Evolutionary conservation across 2,329 filamentous ascomycete species (phyloP), one percentile per base, ranked within the genome.

Genomic region (Huntiella savannae): DNA sequence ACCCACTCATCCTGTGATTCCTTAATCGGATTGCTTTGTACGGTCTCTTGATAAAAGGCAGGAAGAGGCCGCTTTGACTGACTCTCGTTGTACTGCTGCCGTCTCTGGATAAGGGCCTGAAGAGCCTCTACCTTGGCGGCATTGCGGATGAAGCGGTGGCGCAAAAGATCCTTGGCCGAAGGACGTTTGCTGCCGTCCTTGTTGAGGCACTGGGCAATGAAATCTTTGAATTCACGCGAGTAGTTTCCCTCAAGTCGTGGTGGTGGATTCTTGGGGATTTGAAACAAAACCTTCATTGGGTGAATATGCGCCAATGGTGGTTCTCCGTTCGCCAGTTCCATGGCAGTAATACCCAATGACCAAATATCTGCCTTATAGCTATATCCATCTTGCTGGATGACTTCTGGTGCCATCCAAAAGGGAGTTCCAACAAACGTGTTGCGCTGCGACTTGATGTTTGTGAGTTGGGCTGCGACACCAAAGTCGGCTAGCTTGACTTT

Each of bases 391-490:
- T 93, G 85, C 59, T 92, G 80, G 54, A 94, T 94, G 33, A 94
- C 86, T 58, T 94, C 86, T 1, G 86, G 86, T 1, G 86, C 86
- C 86, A 94, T 93, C 86, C 86, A 94, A 58, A 92, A 94, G 0
- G 91, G 91, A 0, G 88, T 96, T 15, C 91, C 91, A 15, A 98
- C 91, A 57, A 98, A 96, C 0, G 91, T 98, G 62, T 96, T 88
- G 46, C 91, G 77, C 61, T 95, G 86, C 2, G 88, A 95, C 63
- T 95, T 95, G 65, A 96, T 93, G 59, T 95, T 94, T 51, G 85
- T 93, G 56, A 98, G 70, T 61, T 98, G 91, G 28, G 91, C 88
- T 5, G 91, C 91, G 37, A 98, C 91, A 50, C 91, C 91, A 58
- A 98, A 98, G 63, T 98, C 88, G 36, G 88, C 88, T 54, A 96